phyloP scores from a whole-genome alignment of 306 rosid species.

The Quercus wislizeni region DNA sequence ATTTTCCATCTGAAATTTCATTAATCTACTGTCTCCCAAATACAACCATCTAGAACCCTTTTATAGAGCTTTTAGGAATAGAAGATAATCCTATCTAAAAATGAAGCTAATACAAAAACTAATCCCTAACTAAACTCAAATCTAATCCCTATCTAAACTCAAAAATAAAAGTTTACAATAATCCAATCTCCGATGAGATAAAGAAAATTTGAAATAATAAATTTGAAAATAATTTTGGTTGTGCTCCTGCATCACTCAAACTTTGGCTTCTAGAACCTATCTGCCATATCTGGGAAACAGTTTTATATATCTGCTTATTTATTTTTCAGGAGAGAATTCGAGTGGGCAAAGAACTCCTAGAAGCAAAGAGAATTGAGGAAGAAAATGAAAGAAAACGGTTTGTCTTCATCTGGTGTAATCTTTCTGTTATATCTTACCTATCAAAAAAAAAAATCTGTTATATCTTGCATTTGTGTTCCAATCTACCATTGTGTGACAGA shows the following conservation, averaged over 20 bases:
- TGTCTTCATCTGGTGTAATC: constrained; percentile 21
- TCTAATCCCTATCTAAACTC: too few species aligned
- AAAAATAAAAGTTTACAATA: too few species aligned
- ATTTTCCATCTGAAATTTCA: too few species aligned
- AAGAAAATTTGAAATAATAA: too few species aligned
- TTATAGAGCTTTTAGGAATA: too few species aligned
- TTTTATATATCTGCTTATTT: constrained; percentile 5
- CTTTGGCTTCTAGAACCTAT: background rate
- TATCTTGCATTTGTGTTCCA: constrained; percentile 8
- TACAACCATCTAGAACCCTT: too few species aligned
- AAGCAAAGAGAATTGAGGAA: constrained; percentile 95
- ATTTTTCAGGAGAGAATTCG: constrained; percentile 86
- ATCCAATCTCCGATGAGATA: too few species aligned
- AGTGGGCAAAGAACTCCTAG: constrained; percentile 91
- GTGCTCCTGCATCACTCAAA: background rate
- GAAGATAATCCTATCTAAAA: too few species aligned
- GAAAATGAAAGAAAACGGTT: constrained; percentile 94
- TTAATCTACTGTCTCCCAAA: too few species aligned
- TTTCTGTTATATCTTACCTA: constrained; percentile 10
- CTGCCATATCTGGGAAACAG: background rate
- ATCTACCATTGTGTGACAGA: background rate
- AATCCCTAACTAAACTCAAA: too few species aligned
- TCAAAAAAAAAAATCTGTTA: constrained; percentile 4
- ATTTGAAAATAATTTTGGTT: too few species aligned
- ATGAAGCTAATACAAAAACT: too few species aligned